Conservation (phyloP, 371 early-diverging fungal genomes). For the Mortierella sp. region DNA sequence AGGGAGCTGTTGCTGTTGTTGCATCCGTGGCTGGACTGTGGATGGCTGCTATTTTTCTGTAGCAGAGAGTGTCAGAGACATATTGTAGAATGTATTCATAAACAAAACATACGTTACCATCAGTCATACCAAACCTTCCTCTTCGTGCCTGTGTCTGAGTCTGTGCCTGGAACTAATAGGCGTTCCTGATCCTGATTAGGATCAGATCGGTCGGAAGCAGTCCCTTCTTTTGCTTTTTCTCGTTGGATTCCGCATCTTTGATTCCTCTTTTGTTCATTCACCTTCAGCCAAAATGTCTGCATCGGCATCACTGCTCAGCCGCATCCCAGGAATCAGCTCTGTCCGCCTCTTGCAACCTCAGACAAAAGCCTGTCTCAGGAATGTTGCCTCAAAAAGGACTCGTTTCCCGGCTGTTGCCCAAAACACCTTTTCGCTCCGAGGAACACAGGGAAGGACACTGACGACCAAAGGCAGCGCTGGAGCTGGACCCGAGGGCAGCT, state of each 20-base stretch:
- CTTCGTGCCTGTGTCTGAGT: neutral
- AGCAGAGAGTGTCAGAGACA: neutral
- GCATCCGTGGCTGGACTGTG: neutral
- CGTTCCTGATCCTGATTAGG: neutral
- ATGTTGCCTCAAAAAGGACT: neutral
- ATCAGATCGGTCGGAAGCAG: neutral
- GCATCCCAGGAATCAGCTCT: constrained; percentile 13
- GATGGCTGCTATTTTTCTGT: neutral
- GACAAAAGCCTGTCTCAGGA: neutral
- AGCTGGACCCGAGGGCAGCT: constrained; percentile 1
- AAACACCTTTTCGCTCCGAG: neutral
- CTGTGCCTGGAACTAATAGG: neutral
- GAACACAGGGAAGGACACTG: neutral
- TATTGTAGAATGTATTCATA: neutral
- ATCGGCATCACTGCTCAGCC: constrained; percentile 20
- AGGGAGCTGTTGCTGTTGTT: neutral
- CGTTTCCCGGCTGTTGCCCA: neutral
- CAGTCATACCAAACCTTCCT: neutral
- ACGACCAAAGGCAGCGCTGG: neutral
- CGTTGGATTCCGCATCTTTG: neutral
- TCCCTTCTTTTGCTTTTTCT: neutral
- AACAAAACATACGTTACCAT: neutral
- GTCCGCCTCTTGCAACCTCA: neutral
- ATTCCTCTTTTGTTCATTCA: neutral
- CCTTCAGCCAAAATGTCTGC: constrained; percentile 25